A percentile compares a stretch with the other conserved stretches of the same genome.
phyloP scores from a whole-genome alignment of 495 filamentous ascomycete species.

The Delitschia confertaspora region DNA sequence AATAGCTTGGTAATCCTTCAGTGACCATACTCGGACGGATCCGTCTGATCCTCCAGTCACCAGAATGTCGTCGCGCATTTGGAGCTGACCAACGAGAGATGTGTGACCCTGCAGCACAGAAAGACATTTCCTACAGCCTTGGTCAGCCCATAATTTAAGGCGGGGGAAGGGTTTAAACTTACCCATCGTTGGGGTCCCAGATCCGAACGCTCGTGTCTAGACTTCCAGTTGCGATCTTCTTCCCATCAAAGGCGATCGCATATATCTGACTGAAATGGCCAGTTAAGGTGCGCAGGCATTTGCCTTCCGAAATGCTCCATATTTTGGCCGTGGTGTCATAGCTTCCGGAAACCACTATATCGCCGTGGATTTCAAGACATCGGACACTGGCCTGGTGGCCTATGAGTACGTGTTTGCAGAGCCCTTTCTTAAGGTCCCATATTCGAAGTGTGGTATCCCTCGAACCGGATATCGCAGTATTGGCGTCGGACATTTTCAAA shows the following conservation, averaged over 20 bases:
- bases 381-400: conserved; percentile 95
- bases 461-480: conserved; percentile 92
- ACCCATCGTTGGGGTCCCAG: conserved; percentile 90
- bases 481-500: conserved; percentile 90
- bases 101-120: conserved; percentile 97
- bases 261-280: conserved; percentile 99
- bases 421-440: conserved; percentile 83
- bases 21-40: conserved; percentile 89
- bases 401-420: conserved; percentile 83
- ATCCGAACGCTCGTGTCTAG: conserved; percentile 94
- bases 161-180: conserved; percentile 32
- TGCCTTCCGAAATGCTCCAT: conserved; percentile 92
- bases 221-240: conserved; percentile 89
- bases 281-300: conserved; percentile 78
- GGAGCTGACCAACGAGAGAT: conserved; percentile 91
- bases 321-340: conserved; percentile 96
- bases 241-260: conserved; percentile 92
- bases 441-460: conserved; percentile 89
- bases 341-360: conserved; percentile 89
- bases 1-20: conserved; percentile 78
- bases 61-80: conserved; percentile 87
- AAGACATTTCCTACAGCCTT: conserved; percentile 54
- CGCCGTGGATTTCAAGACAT: conserved; percentile 90
- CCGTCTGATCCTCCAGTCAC: conserved; percentile 96
- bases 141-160: conserved; percentile 21